Conservation (phyloP, 306 rosid species). For the Castanospermum australe region DNA sequence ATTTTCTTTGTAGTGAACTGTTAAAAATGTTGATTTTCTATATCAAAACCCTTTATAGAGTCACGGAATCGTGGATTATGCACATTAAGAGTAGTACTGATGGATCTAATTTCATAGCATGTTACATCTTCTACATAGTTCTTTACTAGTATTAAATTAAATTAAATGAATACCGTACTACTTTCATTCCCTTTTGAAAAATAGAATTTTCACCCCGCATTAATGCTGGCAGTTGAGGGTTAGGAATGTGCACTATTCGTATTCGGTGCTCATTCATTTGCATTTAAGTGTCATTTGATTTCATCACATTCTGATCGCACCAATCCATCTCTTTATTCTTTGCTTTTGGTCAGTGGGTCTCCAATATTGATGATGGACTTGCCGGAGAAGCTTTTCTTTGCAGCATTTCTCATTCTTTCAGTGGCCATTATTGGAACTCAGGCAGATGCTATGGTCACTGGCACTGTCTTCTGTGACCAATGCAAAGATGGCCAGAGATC, state of each 20-base stretch:
- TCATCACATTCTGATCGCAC: slow-evolving; percentile 31
- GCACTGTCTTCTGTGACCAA: slow-evolving; percentile 89
- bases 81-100: neutral
- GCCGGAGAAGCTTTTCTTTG: slow-evolving; percentile 36
- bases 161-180: slow-evolving; percentile 35
- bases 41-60: neutral
- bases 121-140: neutral
- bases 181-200: slow-evolving; percentile 6
- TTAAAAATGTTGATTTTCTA: neutral
- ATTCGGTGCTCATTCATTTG: slow-evolving; percentile 5
- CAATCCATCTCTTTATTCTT: slow-evolving; percentile 23
- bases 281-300: slow-evolving; percentile 28
- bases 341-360: slow-evolving; percentile 9
- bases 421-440: slow-evolving; percentile 44
- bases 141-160: slow-evolving; percentile 27
- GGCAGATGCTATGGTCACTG: slow-evolving; percentile 66
- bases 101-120: neutral
- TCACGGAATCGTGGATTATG: neutral
- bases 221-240: slow-evolving; percentile 67
- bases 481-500: slow-evolving; percentile 89
- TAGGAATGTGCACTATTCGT: slow-evolving; percentile 31
- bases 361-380: slow-evolving; percentile 64
- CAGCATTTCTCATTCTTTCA: slow-evolving; percentile 41
- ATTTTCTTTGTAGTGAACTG: neutral
- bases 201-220: slow-evolving; percentile 33